These are phyloP conservation scores for Nemania serpens DNA, from an alignment of 2,329 filamentous ascomycete genomes.

Conservation along the genomic window DNA sequence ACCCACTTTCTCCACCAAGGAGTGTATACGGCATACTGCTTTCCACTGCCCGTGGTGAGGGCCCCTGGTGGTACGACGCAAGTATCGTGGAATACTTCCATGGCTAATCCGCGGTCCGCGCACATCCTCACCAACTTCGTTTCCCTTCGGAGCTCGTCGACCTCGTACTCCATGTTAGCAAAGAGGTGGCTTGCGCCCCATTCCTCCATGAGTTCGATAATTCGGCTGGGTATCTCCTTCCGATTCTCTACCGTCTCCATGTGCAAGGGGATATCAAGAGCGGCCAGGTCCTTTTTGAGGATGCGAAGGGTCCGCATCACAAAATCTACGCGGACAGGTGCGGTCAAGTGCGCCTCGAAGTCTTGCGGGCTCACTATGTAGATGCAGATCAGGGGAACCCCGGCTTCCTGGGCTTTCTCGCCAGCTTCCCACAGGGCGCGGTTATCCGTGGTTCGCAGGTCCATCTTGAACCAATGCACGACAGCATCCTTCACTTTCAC, in stretches of 20 bases:
- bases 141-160: conserved; percentile 84
- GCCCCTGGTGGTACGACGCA: conserved; percentile 79
- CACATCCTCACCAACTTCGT: conserved; percentile 65
- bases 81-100: conserved; percentile 78
- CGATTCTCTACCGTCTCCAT: conserved; percentile 73
- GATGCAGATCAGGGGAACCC: conserved; percentile 73
- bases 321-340: conserved; percentile 78
- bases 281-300: conserved; percentile 68
- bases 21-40: conserved; percentile 81
- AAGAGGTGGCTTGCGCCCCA: conserved; percentile 80
- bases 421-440: conserved; percentile 70
- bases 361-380: conserved; percentile 85
- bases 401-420: conserved; percentile 66
- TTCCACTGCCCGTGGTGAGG: conserved; percentile 69
- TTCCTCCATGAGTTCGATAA: conserved; percentile 67
- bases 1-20: conserved; percentile 84
- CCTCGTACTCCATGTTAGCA: conserved; percentile 88
- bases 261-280: conserved; percentile 77
- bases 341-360: conserved; percentile 77
- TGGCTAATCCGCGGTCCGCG: conserved; percentile 65
- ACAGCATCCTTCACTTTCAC: conserved; percentile 65
- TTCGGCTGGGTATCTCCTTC: conserved; percentile 61
- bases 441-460: conserved; percentile 77
- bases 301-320: conserved; percentile 72
- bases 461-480: conserved; percentile 90